Evolutionary conservation across 192 early-diverging fungal species (phyloP).

Genomic region (Mortierella hygrophila): DNA sequence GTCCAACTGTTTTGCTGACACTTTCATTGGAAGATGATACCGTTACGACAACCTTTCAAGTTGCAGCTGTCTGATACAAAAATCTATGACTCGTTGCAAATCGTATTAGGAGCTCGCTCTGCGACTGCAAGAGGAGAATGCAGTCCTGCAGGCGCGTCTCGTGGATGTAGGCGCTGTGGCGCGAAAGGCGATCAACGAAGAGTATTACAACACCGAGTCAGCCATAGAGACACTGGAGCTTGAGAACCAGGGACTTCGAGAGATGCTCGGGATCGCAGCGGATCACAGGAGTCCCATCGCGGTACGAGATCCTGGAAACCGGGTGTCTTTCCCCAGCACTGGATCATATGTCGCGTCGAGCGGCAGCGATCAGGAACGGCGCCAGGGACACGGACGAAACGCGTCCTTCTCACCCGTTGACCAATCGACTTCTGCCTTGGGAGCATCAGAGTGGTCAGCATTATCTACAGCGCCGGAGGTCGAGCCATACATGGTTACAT

Average conservation of each 20-base stretch:
- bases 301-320: slow-evolving; percentile 21
- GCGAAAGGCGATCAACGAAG: slow-evolving; percentile 42
- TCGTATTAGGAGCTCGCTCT: slow-evolving; percentile 26
- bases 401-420: not conserved
- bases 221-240: slow-evolving; percentile 44
- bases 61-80: not conserved
- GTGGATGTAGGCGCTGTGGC: slow-evolving; percentile 46
- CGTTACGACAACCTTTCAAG: too few relatives aligned
- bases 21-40: not conserved
- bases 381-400: slow-evolving; percentile 2
- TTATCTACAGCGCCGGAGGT: not conserved
- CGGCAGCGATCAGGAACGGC: slow-evolving; percentile 42
- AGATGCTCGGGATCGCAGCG: slow-evolving; percentile 41
- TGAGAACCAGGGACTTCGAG: slow-evolving; percentile 47
- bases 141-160: slow-evolving; percentile 33
- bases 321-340: slow-evolving; percentile 53
- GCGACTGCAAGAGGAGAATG: slow-evolving; percentile 39
- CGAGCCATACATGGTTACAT: not conserved
- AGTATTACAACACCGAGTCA: slow-evolving; percentile 51
- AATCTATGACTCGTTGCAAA: not conserved
- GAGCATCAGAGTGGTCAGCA: not conserved
- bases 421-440: not conserved
- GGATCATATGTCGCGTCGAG: slow-evolving; percentile 50
- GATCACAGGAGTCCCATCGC: slow-evolving; percentile 20
- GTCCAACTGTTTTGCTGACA: not conserved